These are phyloP conservation scores for Erythrophleum ivorense DNA, from an alignment of 331 rosid genomes.

Conservation along the genomic window DNA sequence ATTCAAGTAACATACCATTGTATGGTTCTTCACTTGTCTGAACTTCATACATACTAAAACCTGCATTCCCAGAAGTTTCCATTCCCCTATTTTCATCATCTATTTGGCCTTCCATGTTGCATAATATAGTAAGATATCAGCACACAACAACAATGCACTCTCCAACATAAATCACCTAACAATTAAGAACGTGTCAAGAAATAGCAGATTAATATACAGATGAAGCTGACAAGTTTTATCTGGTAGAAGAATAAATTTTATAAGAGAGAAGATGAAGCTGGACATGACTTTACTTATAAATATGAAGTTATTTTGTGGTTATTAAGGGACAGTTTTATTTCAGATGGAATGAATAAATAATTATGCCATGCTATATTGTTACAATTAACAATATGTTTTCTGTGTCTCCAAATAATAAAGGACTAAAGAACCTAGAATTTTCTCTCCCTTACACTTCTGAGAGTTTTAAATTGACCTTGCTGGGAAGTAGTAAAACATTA, in stretches of 20 bases:
- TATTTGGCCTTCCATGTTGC: conserved; percentile 43
- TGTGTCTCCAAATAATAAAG: neutral
- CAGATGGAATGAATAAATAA: neutral
- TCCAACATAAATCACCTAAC: neutral
- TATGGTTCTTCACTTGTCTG: conserved; percentile 44
- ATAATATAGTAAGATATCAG: conserved; percentile 19
- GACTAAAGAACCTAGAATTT: neutral
- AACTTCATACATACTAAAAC: conserved; percentile 38
- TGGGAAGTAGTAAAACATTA: neutral
- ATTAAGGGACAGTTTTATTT: neutral
- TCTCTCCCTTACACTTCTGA: neutral
- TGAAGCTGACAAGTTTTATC: conserved; percentile 4
- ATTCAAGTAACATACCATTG: conserved; percentile 46
- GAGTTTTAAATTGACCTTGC: conserved; percentile 12
- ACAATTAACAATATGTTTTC: neutral
- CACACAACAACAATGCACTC: conserved; percentile 6
- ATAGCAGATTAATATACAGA: neutral
- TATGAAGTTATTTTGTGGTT: conserved; percentile 5
- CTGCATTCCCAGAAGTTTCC: conserved; percentile 42
- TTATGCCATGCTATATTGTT: neutral
- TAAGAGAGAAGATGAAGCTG: neutral
- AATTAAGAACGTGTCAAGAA: conserved; percentile 33
- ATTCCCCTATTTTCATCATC: conserved; percentile 37
- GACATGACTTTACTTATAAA: neutral
- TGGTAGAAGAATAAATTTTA: neutral